These are phyloP conservation scores for Heracleum sosnowskyi DNA, from an alignment of 129 eudicot genomes.

Conservation along the genomic window DNA sequence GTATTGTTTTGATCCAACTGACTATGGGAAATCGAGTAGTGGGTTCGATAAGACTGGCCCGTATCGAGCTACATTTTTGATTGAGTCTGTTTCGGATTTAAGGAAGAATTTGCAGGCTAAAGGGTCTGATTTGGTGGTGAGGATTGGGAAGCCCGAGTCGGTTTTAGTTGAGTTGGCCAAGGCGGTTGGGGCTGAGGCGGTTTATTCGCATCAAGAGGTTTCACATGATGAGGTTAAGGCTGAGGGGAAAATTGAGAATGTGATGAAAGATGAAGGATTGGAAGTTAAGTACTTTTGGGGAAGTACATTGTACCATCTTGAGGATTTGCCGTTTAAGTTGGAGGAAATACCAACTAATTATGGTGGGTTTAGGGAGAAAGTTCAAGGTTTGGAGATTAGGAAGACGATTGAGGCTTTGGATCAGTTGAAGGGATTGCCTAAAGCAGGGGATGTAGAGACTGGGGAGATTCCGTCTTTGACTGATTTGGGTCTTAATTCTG, in stretches of 20 bases:
- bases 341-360: constrained; percentile 83
- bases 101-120: constrained; percentile 53
- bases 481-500: constrained; percentile 81
- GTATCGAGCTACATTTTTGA: constrained; percentile 59
- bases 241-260: constrained; percentile 57
- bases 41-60: constrained; percentile 96
- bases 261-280: constrained; percentile 71
- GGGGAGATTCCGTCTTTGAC: constrained; percentile 86
- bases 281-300: constrained; percentile 97
- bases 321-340: constrained; percentile 79
- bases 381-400: constrained; percentile 74
- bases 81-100: constrained; percentile 58
- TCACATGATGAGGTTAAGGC: constrained; percentile 81
- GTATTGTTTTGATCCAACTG: constrained; percentile 85
- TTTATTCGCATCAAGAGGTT: constrained; percentile 71
- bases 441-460: constrained; percentile 58
- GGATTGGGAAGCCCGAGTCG: constrained; percentile 69
- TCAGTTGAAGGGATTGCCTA: constrained; percentile 78
- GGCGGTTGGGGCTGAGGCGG: constrained; percentile 75
- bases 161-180: constrained; percentile 67
- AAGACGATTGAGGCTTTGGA: constrained; percentile 67
- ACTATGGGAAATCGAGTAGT: constrained; percentile 70
- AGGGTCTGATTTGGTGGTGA: constrained; percentile 79
- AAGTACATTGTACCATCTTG: constrained; percentile 87
- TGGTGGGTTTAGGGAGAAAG: constrained; percentile 91